phyloP scores from a whole-genome alignment of 371 early-diverging fungal species.

The Rozella allomycis region DNA sequence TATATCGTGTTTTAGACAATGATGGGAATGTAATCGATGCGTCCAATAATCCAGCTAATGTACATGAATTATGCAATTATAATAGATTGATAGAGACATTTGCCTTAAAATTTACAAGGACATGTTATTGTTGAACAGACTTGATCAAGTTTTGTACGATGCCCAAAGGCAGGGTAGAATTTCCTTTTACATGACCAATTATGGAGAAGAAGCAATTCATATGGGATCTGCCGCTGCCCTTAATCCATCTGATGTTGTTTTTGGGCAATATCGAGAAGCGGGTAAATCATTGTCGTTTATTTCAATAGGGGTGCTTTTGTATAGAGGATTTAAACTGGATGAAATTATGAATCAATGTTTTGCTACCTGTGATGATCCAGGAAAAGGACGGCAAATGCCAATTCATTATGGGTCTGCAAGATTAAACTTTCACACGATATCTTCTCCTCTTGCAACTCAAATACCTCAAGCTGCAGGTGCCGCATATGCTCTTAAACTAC shows the following conservation, averaged over 20 bases:
- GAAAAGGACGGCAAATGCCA: slow-evolving; percentile 96
- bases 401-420: slow-evolving; percentile 77
- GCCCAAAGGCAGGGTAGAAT: slow-evolving; percentile 95
- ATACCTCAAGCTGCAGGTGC: slow-evolving; percentile 95
- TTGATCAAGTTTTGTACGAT: slow-evolving; percentile 85
- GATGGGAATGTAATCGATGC: slow-evolving; percentile 50
- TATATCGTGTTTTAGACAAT: slow-evolving; percentile 79
- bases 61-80: neutral
- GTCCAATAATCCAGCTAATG: slow-evolving; percentile 59
- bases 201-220: slow-evolving; percentile 84
- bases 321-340: slow-evolving; percentile 78
- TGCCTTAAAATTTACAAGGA: slow-evolving; percentile 57
- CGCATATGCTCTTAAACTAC: slow-evolving; percentile 77
- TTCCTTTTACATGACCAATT: slow-evolving; percentile 92
- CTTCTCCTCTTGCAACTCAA: slow-evolving; percentile 87
- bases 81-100: slow-evolving; percentile 43
- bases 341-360: slow-evolving; percentile 91
- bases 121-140: slow-evolving; percentile 46
- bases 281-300: too few relatives aligned
- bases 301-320: slow-evolving; percentile 68
- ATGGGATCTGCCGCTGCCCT: slow-evolving; percentile 79
- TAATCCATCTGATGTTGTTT: slow-evolving; percentile 56
- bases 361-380: slow-evolving; percentile 59
- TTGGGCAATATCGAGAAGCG: slow-evolving; percentile 87
- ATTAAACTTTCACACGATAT: slow-evolving; percentile 82